These are phyloP conservation scores for Nelumbo lutea DNA, from an alignment of 164 flowering plant species.

Conservation along the genomic window DNA sequence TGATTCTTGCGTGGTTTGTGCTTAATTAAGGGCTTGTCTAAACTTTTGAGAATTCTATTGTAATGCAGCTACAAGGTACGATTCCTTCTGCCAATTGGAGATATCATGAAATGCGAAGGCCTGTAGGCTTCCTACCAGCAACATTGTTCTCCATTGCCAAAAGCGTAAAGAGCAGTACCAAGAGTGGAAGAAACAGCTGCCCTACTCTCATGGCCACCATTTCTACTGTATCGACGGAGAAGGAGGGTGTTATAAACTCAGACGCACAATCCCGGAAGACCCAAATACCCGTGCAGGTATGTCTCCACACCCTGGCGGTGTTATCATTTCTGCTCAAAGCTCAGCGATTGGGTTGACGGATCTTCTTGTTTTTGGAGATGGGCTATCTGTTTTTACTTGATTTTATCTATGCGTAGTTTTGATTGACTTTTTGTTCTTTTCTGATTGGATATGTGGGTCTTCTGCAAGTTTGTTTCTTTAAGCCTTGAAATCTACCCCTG, in stretches of 20 bases:
- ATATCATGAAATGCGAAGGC: neutral
- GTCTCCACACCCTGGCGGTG: neutral
- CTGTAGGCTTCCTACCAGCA: neutral
- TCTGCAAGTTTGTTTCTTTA: too few species aligned
- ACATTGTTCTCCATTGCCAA: neutral
- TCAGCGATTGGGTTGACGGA: neutral
- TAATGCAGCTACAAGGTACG: too few species aligned
- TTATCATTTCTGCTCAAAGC: neutral
- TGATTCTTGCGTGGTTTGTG: too few species aligned
- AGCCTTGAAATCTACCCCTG: too few species aligned
- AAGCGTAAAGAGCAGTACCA: neutral
- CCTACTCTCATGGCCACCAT: slow-evolving; percentile 26
- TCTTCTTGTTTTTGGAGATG: neutral
- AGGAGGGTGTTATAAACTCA: slow-evolving; percentile 16
- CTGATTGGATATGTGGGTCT: too few species aligned
- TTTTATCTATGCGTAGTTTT: neutral
- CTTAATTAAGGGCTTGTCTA: too few species aligned
- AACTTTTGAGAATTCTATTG: too few species aligned
- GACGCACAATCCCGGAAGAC: slow-evolving; percentile 16
- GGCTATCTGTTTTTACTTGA: neutral
- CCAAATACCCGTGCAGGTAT: slow-evolving; percentile 34
- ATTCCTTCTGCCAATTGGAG: neutral
- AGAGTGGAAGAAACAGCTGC: neutral
- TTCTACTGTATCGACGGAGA: slow-evolving; percentile 25
- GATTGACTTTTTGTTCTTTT: neutral